phyloP scores from a whole-genome alignment of 192 early-diverging fungal genomes.

The Piromyces finnis region DNA sequence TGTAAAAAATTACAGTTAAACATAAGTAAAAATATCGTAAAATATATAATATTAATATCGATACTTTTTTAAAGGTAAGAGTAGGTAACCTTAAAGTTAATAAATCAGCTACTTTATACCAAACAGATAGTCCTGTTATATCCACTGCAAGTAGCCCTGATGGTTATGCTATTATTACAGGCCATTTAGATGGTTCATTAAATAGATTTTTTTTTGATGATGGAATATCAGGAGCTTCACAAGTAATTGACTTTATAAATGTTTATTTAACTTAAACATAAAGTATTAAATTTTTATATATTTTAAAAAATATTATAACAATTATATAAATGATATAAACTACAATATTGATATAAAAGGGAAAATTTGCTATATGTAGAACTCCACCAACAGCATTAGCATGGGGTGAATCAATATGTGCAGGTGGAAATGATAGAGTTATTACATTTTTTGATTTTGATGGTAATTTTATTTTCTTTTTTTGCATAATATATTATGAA shows the following conservation, averaged over 20 bases:
- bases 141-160: conserved; percentile 26
- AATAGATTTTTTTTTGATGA: conserved; percentile 49
- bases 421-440: conserved; percentile 24
- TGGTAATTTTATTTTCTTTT: conserved; percentile 3
- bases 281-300: no score
- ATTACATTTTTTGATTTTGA: conserved; percentile 31
- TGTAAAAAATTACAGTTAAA: no score
- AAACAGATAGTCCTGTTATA: conserved; percentile 36
- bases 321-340: not conserved
- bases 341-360: conserved; percentile 6
- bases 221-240: conserved; percentile 34
- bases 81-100: conserved; percentile 47
- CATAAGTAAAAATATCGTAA: no score
- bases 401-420: conserved; percentile 37
- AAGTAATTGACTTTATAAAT: conserved; percentile 8
- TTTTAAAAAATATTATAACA: conserved; percentile 3
- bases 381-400: conserved; percentile 24
- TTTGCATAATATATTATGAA: no score
- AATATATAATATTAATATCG: no score
- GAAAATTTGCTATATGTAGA: conserved; percentile 32
- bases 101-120: conserved; percentile 46
- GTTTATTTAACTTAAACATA: no score
- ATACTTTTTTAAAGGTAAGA: conserved; percentile 11
- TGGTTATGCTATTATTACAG: conserved; percentile 35
- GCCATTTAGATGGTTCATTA: conserved; percentile 38